A percentile compares a stretch with the other conserved stretches of the same genome.
Evolutionary conservation across 2,329 filamentous ascomycete genomes (phyloP).

Genomic region (Lachnellula arida): DNA sequence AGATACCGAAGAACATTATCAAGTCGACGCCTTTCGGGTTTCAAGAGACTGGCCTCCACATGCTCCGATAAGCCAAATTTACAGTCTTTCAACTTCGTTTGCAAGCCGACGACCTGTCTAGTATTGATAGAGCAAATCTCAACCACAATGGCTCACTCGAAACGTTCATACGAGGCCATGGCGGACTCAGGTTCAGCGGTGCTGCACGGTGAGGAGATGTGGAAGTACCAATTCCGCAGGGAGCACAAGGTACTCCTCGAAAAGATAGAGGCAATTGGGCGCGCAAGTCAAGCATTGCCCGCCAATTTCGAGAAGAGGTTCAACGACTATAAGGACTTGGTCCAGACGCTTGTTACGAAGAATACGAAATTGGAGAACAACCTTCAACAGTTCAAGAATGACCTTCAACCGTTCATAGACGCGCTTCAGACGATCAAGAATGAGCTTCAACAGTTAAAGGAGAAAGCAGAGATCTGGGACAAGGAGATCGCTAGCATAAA

Average conservation of each 20-base stretch:
- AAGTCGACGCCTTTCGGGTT: too few species aligned
- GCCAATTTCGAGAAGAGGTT: constrained; percentile 2
- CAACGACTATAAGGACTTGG: constrained; percentile 8
- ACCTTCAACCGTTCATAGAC: too few species aligned
- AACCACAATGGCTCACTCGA: neutral
- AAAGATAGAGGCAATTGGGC: constrained; percentile 9
- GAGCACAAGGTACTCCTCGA: constrained; percentile 21
- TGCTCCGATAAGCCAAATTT: too few species aligned
- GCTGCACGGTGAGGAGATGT: constrained; percentile 15
- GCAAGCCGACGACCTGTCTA: neutral
- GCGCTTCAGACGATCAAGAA: neutral
- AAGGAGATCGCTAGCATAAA: neutral
- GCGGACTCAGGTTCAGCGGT: neutral
- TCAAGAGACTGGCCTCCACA: too few species aligned
- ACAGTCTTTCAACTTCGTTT: too few species aligned
- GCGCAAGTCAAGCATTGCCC: constrained; percentile 1
- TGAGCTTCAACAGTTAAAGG: neutral
- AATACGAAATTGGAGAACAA: too few species aligned
- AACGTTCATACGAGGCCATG: neutral
- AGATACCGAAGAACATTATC: too few species aligned
- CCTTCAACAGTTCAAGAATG: too few species aligned
- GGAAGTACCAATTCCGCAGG: constrained; percentile 23
- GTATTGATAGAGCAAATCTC: neutral
- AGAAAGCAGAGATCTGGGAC: neutral
- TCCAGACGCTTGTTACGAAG: neutral